phyloP scores from a whole-genome alignment of 2,329 filamentous ascomycete genomes.

The Cryoendolithus antarcticus region DNA sequence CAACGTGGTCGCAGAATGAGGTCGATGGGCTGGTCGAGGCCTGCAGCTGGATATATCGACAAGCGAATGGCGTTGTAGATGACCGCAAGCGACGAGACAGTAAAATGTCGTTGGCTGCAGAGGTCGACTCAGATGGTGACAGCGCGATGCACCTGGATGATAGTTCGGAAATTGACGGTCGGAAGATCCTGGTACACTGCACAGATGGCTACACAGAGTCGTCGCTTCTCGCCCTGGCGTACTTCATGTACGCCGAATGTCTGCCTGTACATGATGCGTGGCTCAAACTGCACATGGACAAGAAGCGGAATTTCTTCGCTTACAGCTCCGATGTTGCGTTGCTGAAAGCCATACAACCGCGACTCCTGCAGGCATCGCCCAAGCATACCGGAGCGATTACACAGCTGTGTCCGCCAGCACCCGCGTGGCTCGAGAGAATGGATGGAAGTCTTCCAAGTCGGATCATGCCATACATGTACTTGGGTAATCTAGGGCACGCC shows the following conservation, averaged over 20 bases:
- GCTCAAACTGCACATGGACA: slow-evolving; percentile 69
- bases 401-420: slow-evolving; percentile 46
- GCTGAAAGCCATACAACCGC: slow-evolving; percentile 62
- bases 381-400: slow-evolving; percentile 34
- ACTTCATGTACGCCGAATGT: slow-evolving; percentile 85
- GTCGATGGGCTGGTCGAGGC: slow-evolving; percentile 74
- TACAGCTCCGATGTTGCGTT: slow-evolving; percentile 83
- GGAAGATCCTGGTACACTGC: slow-evolving; percentile 81
- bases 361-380: slow-evolving; percentile 62
- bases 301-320: slow-evolving; percentile 86
- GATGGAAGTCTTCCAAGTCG: slow-evolving; percentile 87
- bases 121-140: slow-evolving; percentile 41
- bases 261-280: slow-evolving; percentile 72
- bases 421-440: slow-evolving; percentile 68
- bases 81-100: slow-evolving; percentile 28
- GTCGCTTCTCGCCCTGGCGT: slow-evolving; percentile 76
- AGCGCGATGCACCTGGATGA: slow-evolving; percentile 37
- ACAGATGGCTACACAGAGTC: slow-evolving; percentile 94
- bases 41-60: slow-evolving; percentile 78
- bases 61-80: slow-evolving; percentile 45
- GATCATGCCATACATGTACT: slow-evolving; percentile 85
- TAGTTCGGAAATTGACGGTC: slow-evolving; percentile 27
- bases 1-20: slow-evolving; percentile 71
- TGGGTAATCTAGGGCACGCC: slow-evolving; percentile 84
- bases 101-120: slow-evolving; percentile 26